Evolutionary conservation across 164 flowering plant species (phyloP).

Genomic region (Kingdonia uniflora): DNA sequence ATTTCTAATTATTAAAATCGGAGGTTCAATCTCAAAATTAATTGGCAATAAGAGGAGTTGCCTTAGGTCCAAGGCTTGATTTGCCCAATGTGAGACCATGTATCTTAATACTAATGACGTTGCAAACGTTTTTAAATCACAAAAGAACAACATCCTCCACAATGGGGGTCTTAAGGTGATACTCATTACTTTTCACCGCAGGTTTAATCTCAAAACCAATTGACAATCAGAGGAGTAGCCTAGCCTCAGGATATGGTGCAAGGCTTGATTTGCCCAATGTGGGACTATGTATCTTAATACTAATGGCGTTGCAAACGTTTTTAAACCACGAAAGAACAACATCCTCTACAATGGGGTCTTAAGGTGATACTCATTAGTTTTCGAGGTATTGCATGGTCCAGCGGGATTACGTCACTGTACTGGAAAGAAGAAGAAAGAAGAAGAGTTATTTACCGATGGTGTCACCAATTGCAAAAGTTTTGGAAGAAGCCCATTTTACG

Average conservation of each 20-base stretch:
- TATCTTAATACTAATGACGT: too few species aligned
- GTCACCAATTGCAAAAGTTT: constrained; percentile 46
- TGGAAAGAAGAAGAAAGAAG: neutral
- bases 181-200: neutral
- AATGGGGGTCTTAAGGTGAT: neutral
- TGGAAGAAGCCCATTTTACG: constrained; percentile 42
- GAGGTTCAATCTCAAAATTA: too few species aligned
- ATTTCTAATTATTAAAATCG: neutral
- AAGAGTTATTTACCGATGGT: constrained; percentile 22
- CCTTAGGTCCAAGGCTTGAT: neutral
- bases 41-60: neutral
- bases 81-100: neutral
- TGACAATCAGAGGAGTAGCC: neutral
- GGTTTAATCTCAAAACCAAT: too few species aligned
- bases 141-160: neutral
- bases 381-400: too few species aligned
- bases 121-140: neutral
- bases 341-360: neutral
- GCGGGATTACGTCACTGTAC: too few species aligned
- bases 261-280: neutral
- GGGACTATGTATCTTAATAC: too few species aligned
- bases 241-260: too few species aligned
- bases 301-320: too few species aligned
- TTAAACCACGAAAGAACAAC: neutral
- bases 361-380: too few species aligned